Conservation (phyloP, 805 yeast genomes). For the Metschnikowia matae region DNA sequence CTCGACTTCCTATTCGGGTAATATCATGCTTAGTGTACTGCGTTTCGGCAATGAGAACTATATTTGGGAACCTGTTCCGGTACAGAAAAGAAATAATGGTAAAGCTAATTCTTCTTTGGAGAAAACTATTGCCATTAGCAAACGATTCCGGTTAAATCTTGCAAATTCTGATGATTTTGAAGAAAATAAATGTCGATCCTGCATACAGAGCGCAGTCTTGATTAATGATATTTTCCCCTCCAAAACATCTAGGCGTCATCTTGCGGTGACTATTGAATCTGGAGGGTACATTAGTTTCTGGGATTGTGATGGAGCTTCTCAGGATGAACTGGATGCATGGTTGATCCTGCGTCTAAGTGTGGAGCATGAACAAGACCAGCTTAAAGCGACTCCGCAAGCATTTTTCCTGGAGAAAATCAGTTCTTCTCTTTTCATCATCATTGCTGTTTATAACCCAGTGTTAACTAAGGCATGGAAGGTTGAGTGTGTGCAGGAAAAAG, state of each 20-base stretch:
- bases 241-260: constrained; percentile 23
- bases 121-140: constrained; percentile 28
- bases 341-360: constrained; percentile 19
- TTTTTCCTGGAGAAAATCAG: constrained; percentile 20
- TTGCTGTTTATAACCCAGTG: constrained; percentile 45
- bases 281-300: constrained; percentile 49
- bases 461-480: constrained; percentile 42
- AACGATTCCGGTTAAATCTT: constrained; percentile 28
- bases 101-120: background rate
- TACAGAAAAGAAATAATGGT: constrained; percentile 7
- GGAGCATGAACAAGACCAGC: constrained; percentile 3
- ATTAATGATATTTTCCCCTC: constrained; percentile 26
- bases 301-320: constrained; percentile 46
- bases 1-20: constrained; percentile 28
- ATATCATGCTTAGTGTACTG: constrained; percentile 35
- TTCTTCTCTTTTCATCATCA: constrained; percentile 33
- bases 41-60: constrained; percentile 36
- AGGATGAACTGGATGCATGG: constrained; percentile 29
- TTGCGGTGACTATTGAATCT: constrained; percentile 29
- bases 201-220: constrained; percentile 32
- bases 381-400: constrained; percentile 20
- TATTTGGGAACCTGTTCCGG: constrained; percentile 39
- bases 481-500: background rate
- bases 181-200: background rate
- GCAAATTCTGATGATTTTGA: background rate